A percentile compares a stretch with the other conserved stretches of the same genome.
phyloP scores from a whole-genome alignment of 208 protist genomes.

The Leishmania guyanensis region DNA sequence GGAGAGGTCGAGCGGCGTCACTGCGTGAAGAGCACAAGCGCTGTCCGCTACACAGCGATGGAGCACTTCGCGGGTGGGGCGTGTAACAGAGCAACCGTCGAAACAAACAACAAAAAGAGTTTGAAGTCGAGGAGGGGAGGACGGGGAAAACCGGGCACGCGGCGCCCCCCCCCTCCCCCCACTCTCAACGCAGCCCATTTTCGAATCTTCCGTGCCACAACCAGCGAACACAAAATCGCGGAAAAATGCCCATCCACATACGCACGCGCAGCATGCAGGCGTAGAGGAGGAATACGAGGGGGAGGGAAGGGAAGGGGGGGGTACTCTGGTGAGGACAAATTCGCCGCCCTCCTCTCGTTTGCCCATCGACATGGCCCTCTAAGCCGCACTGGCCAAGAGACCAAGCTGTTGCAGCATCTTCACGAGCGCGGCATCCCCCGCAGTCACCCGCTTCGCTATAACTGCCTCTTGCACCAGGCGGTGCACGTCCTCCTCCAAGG shows the following conservation, averaged over 20 bases:
- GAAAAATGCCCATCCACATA: background rate
- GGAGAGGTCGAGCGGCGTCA: too few species aligned
- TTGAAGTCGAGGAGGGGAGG: too few species aligned
- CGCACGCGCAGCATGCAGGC: background rate
- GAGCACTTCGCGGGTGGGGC: too few species aligned
- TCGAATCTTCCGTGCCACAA: background rate
- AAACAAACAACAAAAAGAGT: too few species aligned
- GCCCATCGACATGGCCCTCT: background rate
- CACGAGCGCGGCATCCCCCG: slow-evolving; percentile 32
- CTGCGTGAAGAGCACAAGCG: too few species aligned
- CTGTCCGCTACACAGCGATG: too few species aligned
- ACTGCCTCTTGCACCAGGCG: slow-evolving; percentile 27
- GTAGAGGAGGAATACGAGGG: background rate
- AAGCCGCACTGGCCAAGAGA: background rate
- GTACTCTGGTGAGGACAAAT: background rate
- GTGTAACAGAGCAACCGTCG: too few species aligned
- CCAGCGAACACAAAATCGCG: background rate
- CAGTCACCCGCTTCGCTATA: slow-evolving; percentile 7
- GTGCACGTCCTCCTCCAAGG: slow-evolving; percentile 25
- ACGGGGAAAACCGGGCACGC: background rate
- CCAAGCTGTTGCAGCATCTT: slow-evolving; percentile 35
- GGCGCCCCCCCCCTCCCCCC: too few species aligned
- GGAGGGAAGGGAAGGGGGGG: background rate
- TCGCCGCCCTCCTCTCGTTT: background rate
- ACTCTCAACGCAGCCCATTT: too few species aligned